Evolutionary conservation across 2,329 filamentous ascomycete genomes (phyloP), one percentile per base, ranked within the genome.

Genomic region (Pseudogymnoascus sp.): DNA sequence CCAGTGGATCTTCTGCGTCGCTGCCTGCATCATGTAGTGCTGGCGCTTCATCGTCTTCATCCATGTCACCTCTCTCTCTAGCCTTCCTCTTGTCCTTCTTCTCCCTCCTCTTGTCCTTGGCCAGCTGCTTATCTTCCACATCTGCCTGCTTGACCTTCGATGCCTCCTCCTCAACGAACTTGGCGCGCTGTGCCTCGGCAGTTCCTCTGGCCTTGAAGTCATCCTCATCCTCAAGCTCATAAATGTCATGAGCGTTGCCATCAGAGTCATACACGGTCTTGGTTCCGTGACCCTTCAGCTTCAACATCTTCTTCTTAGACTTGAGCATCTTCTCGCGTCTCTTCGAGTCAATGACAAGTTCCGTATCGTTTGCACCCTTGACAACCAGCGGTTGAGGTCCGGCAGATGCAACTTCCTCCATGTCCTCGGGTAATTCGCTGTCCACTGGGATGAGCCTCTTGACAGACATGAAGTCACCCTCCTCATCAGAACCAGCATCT

Each of bases 231-330:
- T 93, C 88, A 68, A 99, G 86, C 74, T 96, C 90, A 78, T 97
- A 97, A 13, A 96, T 75, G 66, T 90, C 85, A 74, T 95, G 92
- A 2, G 92, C 82, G 66, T 89, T 87, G 69, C 93, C 93, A 33
- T 97, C 91, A 59, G 96, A 93, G 76, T 97, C 93, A 74, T 93
- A 99, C 4, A 97, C 82, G 6, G 97, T 79, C 74, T 95, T 96
- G 42, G 85, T 87, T 11, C 91, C 89, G 72, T 88, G 89, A 72
- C 91, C 90, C 80, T 92, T 96, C 80, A 91, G 90, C 74, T 96
- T 95, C 72, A 91, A 83, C 68, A 97, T 84, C 76, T 96, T 90
- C 82, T 96, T 96, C 81, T 97, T 97, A 19, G 90, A 96, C 72
- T 89, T 89, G 68, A 97, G 84, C n/a, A 96, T 83, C 78, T 97